phyloP scores from a whole-genome alignment of 192 early-diverging fungal genomes.

The Backusella macrospora region DNA sequence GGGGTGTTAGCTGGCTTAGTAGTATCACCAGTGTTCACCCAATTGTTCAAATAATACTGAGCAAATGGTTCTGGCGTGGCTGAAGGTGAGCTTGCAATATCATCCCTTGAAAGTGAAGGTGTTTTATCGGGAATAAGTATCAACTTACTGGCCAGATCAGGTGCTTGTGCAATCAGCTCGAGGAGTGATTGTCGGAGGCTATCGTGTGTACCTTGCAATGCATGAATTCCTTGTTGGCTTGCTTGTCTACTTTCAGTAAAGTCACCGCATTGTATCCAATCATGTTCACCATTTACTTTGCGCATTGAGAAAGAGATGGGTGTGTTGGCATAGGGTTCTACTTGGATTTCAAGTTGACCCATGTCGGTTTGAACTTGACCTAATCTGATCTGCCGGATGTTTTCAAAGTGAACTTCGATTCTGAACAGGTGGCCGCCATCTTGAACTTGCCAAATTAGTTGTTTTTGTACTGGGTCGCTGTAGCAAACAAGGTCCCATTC shows the following conservation, averaged over 20 bases:
- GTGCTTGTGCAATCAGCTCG: constrained; percentile 21
- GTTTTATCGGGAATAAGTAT: constrained; percentile 4
- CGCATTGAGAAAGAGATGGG: constrained; percentile 26
- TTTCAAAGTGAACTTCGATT: constrained; percentile 21
- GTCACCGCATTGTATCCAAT: constrained; percentile 63
- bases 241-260: constrained; percentile 68
- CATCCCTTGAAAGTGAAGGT: constrained; percentile 15
- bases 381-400: constrained; percentile 21
- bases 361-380: neutral
- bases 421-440: constrained; percentile 26
- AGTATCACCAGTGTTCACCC: neutral
- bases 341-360: constrained; percentile 32
- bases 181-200: constrained; percentile 14
- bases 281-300: constrained; percentile 1
- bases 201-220: constrained; percentile 45
- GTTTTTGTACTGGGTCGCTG: constrained; percentile 11
- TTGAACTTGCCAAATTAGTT: constrained; percentile 33
- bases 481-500: constrained; percentile 34
- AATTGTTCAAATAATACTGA: constrained; percentile 11
- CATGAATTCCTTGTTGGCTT: constrained; percentile 45
- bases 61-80: constrained; percentile 28
- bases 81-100: constrained; percentile 24
- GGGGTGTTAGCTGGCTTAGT: neutral
- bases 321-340: neutral
- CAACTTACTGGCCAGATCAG: constrained; percentile 22